A percentile compares a stretch with the other conserved stretches of the same genome.
phyloP scores from a whole-genome alignment of 441 rosid genomes.

The Capsella rubella region DNA sequence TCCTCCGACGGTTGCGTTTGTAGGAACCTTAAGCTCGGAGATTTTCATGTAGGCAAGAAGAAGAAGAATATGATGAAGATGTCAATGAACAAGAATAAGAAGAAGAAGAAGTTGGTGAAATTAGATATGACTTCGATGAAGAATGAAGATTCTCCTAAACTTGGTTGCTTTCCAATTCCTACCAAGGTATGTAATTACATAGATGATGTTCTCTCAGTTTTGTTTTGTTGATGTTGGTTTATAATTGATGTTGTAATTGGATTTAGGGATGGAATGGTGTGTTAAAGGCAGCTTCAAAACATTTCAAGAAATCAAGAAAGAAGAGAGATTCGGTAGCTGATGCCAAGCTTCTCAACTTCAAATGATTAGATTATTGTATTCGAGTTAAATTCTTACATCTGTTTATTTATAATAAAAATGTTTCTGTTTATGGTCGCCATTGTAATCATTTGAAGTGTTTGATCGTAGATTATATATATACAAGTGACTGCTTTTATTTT shows the following conservation, averaged over 20 bases:
- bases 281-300: conserved; percentile 75
- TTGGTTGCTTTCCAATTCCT: conserved; percentile 51
- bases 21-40: conserved; percentile 47
- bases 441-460: conserved; percentile 10
- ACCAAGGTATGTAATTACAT: conserved; percentile 49
- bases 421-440: not conserved
- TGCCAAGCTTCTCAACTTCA: conserved; percentile 59
- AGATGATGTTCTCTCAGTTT: not conserved
- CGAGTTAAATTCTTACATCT: not conserved
- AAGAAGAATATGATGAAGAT: conserved; percentile 23
- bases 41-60: conserved; percentile 30
- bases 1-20: conserved; percentile 48
- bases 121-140: conserved; percentile 31
- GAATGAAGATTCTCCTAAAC: conserved; percentile 49
- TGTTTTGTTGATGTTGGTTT: not conserved
- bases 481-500: not conserved
- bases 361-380: conserved; percentile 21
- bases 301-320: conserved; percentile 68
- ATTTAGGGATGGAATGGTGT: conserved; percentile 69
- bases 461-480: conserved; percentile 4
- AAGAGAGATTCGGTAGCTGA: conserved; percentile 44
- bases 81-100: conserved; percentile 42
- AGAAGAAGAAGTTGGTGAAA: conserved; percentile 20
- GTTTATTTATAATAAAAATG: not conserved
- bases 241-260: not conserved